phyloP scores from a whole-genome alignment of 2,329 filamentous ascomycete genomes.

The Xylaria digitata region DNA sequence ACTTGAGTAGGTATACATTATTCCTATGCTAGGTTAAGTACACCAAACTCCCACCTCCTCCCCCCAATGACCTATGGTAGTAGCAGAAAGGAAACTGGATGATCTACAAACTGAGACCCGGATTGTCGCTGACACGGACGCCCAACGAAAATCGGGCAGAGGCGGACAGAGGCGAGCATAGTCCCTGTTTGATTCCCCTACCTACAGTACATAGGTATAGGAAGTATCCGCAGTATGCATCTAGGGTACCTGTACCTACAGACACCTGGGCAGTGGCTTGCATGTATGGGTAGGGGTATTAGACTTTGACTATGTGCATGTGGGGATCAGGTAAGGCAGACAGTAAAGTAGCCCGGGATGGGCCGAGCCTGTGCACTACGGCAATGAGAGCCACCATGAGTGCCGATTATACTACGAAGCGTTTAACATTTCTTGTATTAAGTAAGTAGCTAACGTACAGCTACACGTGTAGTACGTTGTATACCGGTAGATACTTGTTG shows the following conservation, averaged over 20 bases:
- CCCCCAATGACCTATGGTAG: background rate
- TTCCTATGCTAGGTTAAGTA: too few relatives aligned
- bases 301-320: background rate
- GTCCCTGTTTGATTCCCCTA: conserved; percentile 38
- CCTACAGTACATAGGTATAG: too few relatives aligned
- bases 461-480: too few relatives aligned
- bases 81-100: conserved; percentile 40
- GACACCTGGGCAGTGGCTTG: too few relatives aligned
- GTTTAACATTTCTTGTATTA: background rate
- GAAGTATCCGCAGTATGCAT: too few relatives aligned
- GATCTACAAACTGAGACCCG: conserved; percentile 58
- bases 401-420: background rate
- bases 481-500: too few relatives aligned
- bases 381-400: background rate
- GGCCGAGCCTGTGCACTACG: background rate
- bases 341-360: background rate
- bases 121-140: conserved; percentile 55
- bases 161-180: too few relatives aligned
- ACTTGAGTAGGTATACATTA: too few relatives aligned
- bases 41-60: too few relatives aligned
- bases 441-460: too few relatives aligned
- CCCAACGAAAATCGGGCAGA: conserved; percentile 35
- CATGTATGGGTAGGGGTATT: too few relatives aligned
- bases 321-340: background rate
- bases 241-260: too few relatives aligned